Evolutionary conservation across 139 green algal species (phyloP).

Genomic region (Gonium pectorale): DNA sequence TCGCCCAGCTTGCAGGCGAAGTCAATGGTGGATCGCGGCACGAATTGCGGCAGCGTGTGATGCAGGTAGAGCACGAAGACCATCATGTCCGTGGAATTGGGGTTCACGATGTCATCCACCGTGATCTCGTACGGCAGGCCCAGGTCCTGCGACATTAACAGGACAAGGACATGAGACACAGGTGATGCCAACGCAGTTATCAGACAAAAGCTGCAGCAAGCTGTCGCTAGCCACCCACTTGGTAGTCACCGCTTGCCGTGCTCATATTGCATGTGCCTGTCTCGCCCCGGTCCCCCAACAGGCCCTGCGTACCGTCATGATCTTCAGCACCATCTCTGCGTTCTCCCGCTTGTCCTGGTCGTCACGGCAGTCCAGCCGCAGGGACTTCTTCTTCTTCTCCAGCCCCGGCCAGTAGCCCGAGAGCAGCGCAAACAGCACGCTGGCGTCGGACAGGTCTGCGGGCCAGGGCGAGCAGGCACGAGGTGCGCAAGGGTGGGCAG

Average conservation of each 20-base stretch:
- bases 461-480: not conserved
- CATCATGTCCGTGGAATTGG: slow-evolving; percentile 67
- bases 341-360: slow-evolving; percentile 62
- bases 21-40: slow-evolving; percentile 69
- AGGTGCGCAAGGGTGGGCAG: no score
- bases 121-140: slow-evolving; percentile 65
- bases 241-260: no score
- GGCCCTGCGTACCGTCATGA: slow-evolving; percentile 63
- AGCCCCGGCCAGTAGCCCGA: slow-evolving; percentile 74
- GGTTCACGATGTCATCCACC: slow-evolving; percentile 61
- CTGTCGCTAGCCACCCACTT: no score
- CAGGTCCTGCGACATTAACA: slow-evolving; percentile 60
- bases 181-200: no score
- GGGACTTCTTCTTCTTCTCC: slow-evolving; percentile 16
- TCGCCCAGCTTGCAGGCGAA: slow-evolving; percentile 76
- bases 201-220: no score
- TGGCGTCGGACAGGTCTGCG: slow-evolving; percentile 32
- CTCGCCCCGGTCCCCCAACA: no score
- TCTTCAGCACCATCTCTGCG: slow-evolving; percentile 64
- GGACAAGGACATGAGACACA: no score
- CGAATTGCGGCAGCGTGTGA: slow-evolving; percentile 79
- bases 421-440: slow-evolving; percentile 72
- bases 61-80: slow-evolving; percentile 75
- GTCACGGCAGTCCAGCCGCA: slow-evolving; percentile 40
- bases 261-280: no score